phyloP scores from a whole-genome alignment of 441 rosid genomes.

The Euphorbia schlechtendalii region DNA sequence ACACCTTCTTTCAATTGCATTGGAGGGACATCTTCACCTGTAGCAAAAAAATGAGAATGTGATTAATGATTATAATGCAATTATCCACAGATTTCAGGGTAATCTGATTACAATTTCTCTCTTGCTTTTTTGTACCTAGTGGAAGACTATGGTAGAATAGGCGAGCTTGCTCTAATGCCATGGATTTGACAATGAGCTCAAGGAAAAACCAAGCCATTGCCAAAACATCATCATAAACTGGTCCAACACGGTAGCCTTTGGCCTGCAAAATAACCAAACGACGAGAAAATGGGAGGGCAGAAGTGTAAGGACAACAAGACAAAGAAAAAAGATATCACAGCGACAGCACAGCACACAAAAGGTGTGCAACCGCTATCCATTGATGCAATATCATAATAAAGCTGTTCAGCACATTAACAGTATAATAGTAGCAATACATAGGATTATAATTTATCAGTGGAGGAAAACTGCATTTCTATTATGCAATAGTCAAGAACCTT shows the following conservation, averaged over 20 bases:
- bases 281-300: not conserved
- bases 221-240: constrained; percentile 97
- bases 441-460: not conserved
- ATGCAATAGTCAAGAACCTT: not conserved
- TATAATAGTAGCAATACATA: not conserved
- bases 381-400: not conserved
- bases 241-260: constrained; percentile 99
- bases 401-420: not conserved
- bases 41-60: constrained; percentile 18
- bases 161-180: constrained; percentile 97
- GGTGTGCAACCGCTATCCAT: not conserved
- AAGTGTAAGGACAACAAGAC: not conserved
- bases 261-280: constrained; percentile 50
- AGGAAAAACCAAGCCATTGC: constrained; percentile 99
- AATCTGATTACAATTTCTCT: not conserved
- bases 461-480: not conserved
- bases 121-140: constrained; percentile 45
- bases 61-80: not conserved
- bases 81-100: not conserved
- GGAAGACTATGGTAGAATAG: constrained; percentile 87
- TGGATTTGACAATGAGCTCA: constrained; percentile 94
- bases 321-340: not conserved
- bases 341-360: not conserved
- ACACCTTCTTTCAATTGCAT: constrained; percentile 98
- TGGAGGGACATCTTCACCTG: constrained; percentile 98